Conservation (phyloP, 2,329 filamentous ascomycete genomes). For the Beauveria rudraprayagi region DNA sequence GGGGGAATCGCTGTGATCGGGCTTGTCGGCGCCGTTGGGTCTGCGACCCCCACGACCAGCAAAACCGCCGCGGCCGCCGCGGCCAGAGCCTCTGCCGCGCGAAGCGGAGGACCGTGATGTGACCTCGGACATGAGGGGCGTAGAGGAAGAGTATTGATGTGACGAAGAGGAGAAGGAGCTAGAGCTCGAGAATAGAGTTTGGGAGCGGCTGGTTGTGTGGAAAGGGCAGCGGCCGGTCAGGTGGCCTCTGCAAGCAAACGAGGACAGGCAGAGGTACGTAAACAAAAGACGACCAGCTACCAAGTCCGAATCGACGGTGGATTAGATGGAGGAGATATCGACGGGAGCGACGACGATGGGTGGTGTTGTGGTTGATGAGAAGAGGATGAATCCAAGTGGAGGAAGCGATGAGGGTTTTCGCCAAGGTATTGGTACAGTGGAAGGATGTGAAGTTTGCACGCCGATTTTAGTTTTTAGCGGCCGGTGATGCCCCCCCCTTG, state of each 20-base stretch:
- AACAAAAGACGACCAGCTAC: conserved; percentile 11
- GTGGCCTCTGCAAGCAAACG: conserved; percentile 27
- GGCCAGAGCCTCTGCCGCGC: conserved; percentile 84
- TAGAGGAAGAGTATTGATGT: conserved; percentile 11
- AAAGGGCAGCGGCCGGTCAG: conserved; percentile 26
- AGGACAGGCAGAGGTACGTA: conserved; percentile 12
- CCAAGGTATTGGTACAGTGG: neutral
- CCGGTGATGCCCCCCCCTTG: neutral
- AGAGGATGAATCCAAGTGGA: conserved; percentile 4
- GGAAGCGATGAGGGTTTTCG: conserved; percentile 8
- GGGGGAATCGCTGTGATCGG: conserved; percentile 47
- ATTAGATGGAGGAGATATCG: conserved; percentile 8
- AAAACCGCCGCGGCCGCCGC: conserved; percentile 75
- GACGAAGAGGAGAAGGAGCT: conserved; percentile 17
- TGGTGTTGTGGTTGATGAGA: conserved; percentile 8
- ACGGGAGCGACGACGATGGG: conserved; percentile 9
- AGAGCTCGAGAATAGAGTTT: conserved; percentile 23
- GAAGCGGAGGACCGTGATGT: conserved; percentile 73
- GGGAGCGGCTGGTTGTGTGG: conserved; percentile 3
- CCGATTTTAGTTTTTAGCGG: conserved; percentile 5
- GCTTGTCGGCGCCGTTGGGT: conserved; percentile 62
- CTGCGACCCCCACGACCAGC: conserved; percentile 64
- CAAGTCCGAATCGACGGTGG: conserved; percentile 9
- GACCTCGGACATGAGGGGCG: conserved; percentile 79
- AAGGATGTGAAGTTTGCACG: conserved; percentile 5